phyloP scores from a whole-genome alignment of 2,329 filamentous ascomycete species.

The Mycosphaerella sp. region DNA sequence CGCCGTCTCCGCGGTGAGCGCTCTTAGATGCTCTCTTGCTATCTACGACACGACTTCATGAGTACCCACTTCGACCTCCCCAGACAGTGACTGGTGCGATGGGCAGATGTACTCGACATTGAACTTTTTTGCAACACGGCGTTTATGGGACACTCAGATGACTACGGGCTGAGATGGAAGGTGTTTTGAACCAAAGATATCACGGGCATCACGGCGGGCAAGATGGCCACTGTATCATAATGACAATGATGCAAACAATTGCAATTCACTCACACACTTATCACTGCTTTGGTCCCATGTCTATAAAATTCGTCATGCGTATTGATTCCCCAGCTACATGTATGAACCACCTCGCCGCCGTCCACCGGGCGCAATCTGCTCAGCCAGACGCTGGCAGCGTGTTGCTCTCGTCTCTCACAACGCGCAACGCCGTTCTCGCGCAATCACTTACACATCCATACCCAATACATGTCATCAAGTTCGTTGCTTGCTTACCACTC shows the following conservation, averaged over 20 bases:
- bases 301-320: not conserved
- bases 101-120: constrained; percentile 23
- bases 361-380: constrained; percentile 14
- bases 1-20: constrained; percentile 51
- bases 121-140: constrained; percentile 14
- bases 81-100: constrained; percentile 26
- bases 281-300: not conserved
- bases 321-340: not conserved
- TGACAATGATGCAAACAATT: constrained; percentile 33
- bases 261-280: constrained; percentile 22
- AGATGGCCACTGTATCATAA: constrained; percentile 34
- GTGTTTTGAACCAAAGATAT: constrained; percentile 30
- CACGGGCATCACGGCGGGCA: constrained; percentile 19
- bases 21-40: constrained; percentile 38
- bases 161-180: constrained; percentile 24
- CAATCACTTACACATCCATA: not conserved
- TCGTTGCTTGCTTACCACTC: not conserved
- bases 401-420: not conserved
- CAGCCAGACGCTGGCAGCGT: not conserved
- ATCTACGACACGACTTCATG: constrained; percentile 17
- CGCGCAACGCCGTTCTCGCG: not conserved
- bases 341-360: not conserved
- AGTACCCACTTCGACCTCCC: constrained; percentile 29
- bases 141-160: constrained; percentile 22
- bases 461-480: not conserved